phyloP scores from a whole-genome alignment of 495 filamentous ascomycete genomes.

The Symbiotaphrina buchneri region DNA sequence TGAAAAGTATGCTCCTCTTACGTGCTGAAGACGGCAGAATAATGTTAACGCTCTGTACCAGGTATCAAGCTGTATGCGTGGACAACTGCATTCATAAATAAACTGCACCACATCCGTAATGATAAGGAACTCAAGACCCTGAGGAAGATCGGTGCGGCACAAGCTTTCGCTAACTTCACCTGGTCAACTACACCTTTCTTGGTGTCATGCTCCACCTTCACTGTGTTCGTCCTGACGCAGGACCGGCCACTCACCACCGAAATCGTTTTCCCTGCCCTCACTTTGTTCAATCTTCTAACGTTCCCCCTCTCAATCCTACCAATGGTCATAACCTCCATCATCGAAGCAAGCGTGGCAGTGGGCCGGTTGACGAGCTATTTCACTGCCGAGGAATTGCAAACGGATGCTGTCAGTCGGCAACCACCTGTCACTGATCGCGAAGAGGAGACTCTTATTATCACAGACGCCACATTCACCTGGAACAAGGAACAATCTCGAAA shows the following conservation, averaged over 20 bases:
- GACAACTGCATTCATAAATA: slow-evolving; percentile 92
- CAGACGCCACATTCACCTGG: slow-evolving; percentile 86
- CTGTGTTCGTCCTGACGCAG: slow-evolving; percentile 72
- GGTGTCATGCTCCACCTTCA: slow-evolving; percentile 91
- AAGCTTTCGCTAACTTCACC: slow-evolving; percentile 89
- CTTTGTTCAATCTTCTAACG: slow-evolving; percentile 79
- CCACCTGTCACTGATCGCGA: slow-evolving; percentile 45
- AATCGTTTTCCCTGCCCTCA: slow-evolving; percentile 87
- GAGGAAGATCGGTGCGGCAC: slow-evolving; percentile 83
- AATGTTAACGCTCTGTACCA: not conserved
- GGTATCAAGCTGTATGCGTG: slow-evolving; percentile 93
- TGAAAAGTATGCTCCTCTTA: slow-evolving; percentile 41
- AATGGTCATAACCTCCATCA: slow-evolving; percentile 92
- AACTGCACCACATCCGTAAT: slow-evolving; percentile 84
- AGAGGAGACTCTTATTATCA: slow-evolving; percentile 66
- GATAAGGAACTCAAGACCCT: slow-evolving; percentile 89
- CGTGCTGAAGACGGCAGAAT: not conserved
- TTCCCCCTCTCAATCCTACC: slow-evolving; percentile 90
- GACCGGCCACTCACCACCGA: slow-evolving; percentile 70
- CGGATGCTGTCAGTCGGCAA: slow-evolving; percentile 51
- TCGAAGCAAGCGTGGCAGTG: slow-evolving; percentile 89
- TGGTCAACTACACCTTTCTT: slow-evolving; percentile 99
- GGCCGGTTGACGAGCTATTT: slow-evolving; percentile 71
- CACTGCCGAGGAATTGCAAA: slow-evolving; percentile 72
- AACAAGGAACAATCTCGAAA: slow-evolving; percentile 44